phyloP scores from a whole-genome alignment of 2,329 filamentous ascomycete species.

The Verticillium alfalfae region DNA sequence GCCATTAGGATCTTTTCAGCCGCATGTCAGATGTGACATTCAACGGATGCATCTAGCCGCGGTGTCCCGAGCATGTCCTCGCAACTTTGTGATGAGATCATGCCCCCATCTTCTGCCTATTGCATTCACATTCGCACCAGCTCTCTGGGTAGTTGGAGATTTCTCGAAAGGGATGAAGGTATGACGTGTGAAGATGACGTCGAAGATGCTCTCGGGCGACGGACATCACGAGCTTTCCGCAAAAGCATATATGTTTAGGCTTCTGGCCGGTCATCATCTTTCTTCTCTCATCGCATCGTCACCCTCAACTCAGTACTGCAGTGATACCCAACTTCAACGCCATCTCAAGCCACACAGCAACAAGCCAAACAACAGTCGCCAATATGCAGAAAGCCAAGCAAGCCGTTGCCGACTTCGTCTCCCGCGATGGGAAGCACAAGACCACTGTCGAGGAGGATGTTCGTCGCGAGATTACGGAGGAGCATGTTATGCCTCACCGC shows the following conservation, averaged over 20 bases:
- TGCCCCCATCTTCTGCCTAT: background rate
- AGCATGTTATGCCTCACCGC: slow-evolving; percentile 52
- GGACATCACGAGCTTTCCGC: background rate
- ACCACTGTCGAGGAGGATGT: slow-evolving; percentile 66
- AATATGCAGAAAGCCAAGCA: slow-evolving; percentile 62
- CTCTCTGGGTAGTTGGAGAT: background rate
- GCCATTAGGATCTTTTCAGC: background rate
- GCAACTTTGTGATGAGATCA: background rate
- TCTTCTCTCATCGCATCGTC: background rate
- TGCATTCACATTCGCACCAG: background rate
- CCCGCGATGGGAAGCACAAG: slow-evolving; percentile 57
- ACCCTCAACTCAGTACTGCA: background rate
- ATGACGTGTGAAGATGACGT: background rate
- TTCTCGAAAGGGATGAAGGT: background rate
- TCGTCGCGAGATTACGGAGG: slow-evolving; percentile 53
- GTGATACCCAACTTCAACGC: background rate
- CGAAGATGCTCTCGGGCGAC: background rate
- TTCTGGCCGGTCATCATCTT: background rate
- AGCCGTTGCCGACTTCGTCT: slow-evolving; percentile 55
- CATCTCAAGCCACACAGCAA: background rate
- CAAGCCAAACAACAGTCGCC: background rate
- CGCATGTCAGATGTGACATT: background rate
- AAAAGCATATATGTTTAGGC: background rate
- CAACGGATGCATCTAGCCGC: background rate
- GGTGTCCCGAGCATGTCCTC: background rate